A percentile compares a stretch with the other conserved stretches of the same genome.
These are phyloP conservation scores for Chrysochromulina parva DNA, from an alignment of 78 protist genomes.

Conservation along the genomic window DNA sequence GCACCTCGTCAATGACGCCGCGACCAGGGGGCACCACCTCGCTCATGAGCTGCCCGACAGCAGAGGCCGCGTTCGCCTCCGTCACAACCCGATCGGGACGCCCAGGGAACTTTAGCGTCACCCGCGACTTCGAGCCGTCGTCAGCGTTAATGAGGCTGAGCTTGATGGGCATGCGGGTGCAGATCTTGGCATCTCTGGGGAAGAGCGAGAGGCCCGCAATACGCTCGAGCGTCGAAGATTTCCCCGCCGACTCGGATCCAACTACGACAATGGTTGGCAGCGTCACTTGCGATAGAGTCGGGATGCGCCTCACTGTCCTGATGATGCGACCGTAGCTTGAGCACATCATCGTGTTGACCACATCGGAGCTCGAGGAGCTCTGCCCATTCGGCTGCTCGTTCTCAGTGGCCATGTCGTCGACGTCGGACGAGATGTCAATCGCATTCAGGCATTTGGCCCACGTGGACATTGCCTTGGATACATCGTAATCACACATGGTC, in stretches of 20 bases:
- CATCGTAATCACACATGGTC: not conserved
- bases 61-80: not conserved
- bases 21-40: not conserved
- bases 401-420: not conserved
- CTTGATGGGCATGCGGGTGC: constrained; percentile 6
- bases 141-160: not conserved
- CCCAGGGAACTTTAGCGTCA: not conserved
- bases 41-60: not conserved
- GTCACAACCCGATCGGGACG: not conserved
- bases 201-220: not conserved
- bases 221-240: not conserved
- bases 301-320: not conserved
- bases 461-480: not conserved
- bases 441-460: not conserved
- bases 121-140: not conserved
- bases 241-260: not conserved
- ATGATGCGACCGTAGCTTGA: not conserved
- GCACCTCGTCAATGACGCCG: not conserved
- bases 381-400: not conserved
- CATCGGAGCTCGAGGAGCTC: not conserved
- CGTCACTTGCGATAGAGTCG: not conserved
- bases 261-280: not conserved
- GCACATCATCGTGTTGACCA: not conserved
- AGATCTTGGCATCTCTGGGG: not conserved
- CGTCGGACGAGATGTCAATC: not conserved